Base-by-base conservation (phyloP, 2,329 filamentous ascomycete species). In the Aspergillus melleus region DNA sequence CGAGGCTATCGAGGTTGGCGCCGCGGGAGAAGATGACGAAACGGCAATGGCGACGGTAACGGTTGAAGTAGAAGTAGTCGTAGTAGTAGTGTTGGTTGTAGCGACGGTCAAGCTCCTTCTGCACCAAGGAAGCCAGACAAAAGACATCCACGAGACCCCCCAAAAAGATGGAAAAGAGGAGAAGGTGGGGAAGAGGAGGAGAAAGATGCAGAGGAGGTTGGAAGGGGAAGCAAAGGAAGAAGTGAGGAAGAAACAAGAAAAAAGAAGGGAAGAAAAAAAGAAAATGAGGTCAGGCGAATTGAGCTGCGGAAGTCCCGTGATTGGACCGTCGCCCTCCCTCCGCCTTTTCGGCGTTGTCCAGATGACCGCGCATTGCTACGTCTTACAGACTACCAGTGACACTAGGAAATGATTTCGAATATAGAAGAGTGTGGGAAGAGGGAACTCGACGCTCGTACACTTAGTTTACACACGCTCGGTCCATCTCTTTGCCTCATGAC, bases 141-240 rank as follows among this genome's bases (percentile, higher is more conserved):
- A 67, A 72, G 71, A 75, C 74, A 76, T 76, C 69, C 73, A 74
- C 71, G 60, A 64, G 59, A 59, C 57, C 61, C 61, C 58, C 58
- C n/a, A 57, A 62, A 64, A 58, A 61, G 59, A 53, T 49, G 51
- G 57, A 58, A 54, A 62, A 62, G 60, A 62, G 59, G 58, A 61
- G 59, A 56, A 61, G 58, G 59, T 54, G 56, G 52, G 52, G 55
- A 52, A 49, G 49, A 29, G 51, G 57, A 24, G 54, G 52, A 52
- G 54, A 47, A 50, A 53, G 54, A 32, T 10, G 30, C 10, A 32
- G 30, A 57, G 42, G 49, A 49, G 49, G 50, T 24, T 30, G 36
- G 16, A 14, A 42, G 16, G 36, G 14, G 36, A 16, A n/a, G 36
- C 16, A 30, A 24, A 24, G 6, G 44, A 54, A 44, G 24, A 30